Base-by-base conservation (phyloP, 1,284 basidiomycete species). In the Vanrija humicola region DNA sequence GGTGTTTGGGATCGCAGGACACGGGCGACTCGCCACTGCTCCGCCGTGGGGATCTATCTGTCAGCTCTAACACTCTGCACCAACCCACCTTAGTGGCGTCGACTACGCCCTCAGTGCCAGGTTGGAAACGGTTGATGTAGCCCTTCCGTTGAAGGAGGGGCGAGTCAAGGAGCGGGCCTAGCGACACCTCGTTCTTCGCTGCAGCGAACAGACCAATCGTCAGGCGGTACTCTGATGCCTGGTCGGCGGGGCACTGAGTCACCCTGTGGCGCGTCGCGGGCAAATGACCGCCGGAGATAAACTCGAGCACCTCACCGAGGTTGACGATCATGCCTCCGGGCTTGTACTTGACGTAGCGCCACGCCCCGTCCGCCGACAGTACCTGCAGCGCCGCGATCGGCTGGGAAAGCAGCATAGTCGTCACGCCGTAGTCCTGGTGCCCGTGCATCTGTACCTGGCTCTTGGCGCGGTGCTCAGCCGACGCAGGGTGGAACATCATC, bases 331-430 rank as follows among this genome's bases (percentile, higher is more conserved):
- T 54, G 3, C 52, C 58, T 6, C 65, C 65, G 8, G 48, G 58
- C n/a, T 59, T 59, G 57, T 78, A 71, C 45, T 72, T 72, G 34
- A 77, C 76, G 26, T 71, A 66, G 15, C 70, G 58, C 76, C 76
- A 78, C 53, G 67, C 45, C 49, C 75, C 70, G 48, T 77, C 73
- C 0, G 65, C 65, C 59, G 71, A 72, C 10, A 76, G 61, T 23
- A 78, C 69, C 51, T 77, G 75, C 4, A 78, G 65, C 5, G 68
- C 68, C 0, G 74, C 69, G 53, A 78, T 76, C 2, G 76, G 76
- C 59, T 76, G 74, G 3, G 64, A 67, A 66, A 59, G 46, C 6
- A 64, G 53, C n/a, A 64, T 23, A 23, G 60, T 62, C 5, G 63
- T 62, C 40, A 55, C 45, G 12, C 60, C 59, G 47, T 58, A 59